These are phyloP conservation scores for Vigna hirtella DNA, from an alignment of 306 rosid genomes.

Conservation along the genomic window DNA sequence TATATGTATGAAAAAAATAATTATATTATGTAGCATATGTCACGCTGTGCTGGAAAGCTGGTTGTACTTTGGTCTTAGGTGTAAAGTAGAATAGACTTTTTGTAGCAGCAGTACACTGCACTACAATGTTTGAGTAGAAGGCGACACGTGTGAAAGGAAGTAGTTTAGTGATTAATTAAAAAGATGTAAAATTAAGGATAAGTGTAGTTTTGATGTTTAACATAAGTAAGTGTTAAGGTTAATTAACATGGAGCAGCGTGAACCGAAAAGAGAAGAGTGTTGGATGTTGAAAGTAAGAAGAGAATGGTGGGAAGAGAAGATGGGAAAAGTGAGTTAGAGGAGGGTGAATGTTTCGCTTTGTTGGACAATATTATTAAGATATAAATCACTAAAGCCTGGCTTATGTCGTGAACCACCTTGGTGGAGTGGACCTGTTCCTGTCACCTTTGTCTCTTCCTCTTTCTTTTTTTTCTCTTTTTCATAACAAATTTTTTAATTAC, in stretches of 20 bases:
- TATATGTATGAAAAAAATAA: background rate
- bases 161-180: no score
- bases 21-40: background rate
- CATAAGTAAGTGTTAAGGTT: no score
- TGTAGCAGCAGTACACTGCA: background rate
- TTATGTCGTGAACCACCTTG: constrained; percentile 22
- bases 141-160: background rate
- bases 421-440: constrained; percentile 9
- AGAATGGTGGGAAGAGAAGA: constrained; percentile 14
- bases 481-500: no score
- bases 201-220: no score
- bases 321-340: constrained; percentile 15
- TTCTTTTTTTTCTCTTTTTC: no score
- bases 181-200: no score
- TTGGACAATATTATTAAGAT: constrained; percentile 39
- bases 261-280: constrained; percentile 4
- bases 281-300: constrained; percentile 4
- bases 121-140: background rate
- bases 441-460: background rate
- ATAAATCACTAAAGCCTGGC: constrained; percentile 44
- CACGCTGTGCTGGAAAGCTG: background rate
- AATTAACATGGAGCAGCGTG: constrained; percentile 2
- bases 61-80: constrained; percentile 1
- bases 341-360: constrained; percentile 43
- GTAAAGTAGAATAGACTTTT: background rate